Conservation (phyloP, 1,139 yeast species). For the Protomyces inundatus region DNA sequence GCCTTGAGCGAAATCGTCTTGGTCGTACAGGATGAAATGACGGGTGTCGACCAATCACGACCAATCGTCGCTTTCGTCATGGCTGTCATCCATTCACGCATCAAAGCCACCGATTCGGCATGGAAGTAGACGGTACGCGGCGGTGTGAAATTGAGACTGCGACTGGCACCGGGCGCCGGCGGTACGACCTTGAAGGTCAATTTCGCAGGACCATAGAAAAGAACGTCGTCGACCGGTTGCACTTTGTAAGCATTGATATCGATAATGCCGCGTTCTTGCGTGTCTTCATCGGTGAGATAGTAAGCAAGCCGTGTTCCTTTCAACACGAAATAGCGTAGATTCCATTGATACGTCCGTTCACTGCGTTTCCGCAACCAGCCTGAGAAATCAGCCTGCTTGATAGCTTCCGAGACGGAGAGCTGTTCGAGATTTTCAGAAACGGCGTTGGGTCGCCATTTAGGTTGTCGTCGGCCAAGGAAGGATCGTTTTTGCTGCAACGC, state of each 20-base stretch:
- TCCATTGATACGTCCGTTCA: constrained; percentile 83
- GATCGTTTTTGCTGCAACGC: constrained; percentile 2
- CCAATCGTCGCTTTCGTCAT: constrained; percentile 94
- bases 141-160: constrained; percentile 80
- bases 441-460: constrained; percentile 47
- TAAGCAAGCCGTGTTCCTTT: constrained; percentile 92
- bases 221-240: constrained; percentile 80
- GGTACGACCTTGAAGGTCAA: constrained; percentile 90
- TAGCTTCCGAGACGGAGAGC: constrained; percentile 72
- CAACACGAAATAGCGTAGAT: constrained; percentile 77
- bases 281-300: constrained; percentile 72
- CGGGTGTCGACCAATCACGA: constrained; percentile 77
- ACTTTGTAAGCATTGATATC: constrained; percentile 95
- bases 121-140: constrained; percentile 96
- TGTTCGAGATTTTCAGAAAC: constrained; percentile 85
- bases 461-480: constrained; percentile 12
- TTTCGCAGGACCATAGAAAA: constrained; percentile 88
- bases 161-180: constrained; percentile 95
- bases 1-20: constrained; percentile 83
- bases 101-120: constrained; percentile 81
- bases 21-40: constrained; percentile 87
- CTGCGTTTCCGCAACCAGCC: constrained; percentile 98
- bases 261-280: constrained; percentile 81
- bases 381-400: constrained; percentile 65
- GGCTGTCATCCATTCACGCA: constrained; percentile 94